Base-by-base conservation (phyloP, 139 green algal genomes). In the Micromonas commoda region DNA sequence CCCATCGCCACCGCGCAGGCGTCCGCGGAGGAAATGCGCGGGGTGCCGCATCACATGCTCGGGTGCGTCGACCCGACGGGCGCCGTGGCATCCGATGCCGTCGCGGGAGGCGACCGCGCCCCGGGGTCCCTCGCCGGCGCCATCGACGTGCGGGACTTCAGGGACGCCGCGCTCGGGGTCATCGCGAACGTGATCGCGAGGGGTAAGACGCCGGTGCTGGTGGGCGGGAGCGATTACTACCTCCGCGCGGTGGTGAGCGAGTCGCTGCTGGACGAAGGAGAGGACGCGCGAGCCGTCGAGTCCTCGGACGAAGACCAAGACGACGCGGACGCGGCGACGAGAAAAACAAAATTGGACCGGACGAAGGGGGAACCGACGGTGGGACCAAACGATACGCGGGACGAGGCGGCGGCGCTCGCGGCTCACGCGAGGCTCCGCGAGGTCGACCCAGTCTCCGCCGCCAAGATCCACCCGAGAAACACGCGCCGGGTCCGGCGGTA, bases 211-310 rank as follows among this genome's bases (percentile, higher is more conserved):
- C 29, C 37, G 2, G 31, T 73, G 23, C 23, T 39, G 32, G 66
- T 52, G 32, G 66, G 66, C 31, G 66, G 66, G 3, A 73, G 29
- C 29, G 20, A 39, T 13, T 73, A 73, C 33, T 73, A 73, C 66
- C 32, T 33, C 32, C 31, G 37, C 20, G 66, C 66, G 66, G 9
- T 54, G 1, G 33, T 73, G 66, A 33, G 13, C 16, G 16, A 51
- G 16, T 54, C 66, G 5, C 37, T 73, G 31, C 23, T 73, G 19
- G 29, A 39, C 2, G n/a, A 26, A n/a, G n/a, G n/a, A n/a, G n/a
- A n/a, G n/a, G n/a, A n/a, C n/a, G n/a, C n/a, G n/a, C n/a, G n/a
- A n/a, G n/a, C n/a, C n/a, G n/a, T n/a, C n/a, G n/a, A n/a, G n/a
- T n/a, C n/a, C n/a, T n/a, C n/a, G n/a, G 66, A 54, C 66, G 66